These are phyloP conservation scores for Phytophthora idaei DNA, from an alignment of 352 stramenopile genomes.

Conservation along the genomic window DNA sequence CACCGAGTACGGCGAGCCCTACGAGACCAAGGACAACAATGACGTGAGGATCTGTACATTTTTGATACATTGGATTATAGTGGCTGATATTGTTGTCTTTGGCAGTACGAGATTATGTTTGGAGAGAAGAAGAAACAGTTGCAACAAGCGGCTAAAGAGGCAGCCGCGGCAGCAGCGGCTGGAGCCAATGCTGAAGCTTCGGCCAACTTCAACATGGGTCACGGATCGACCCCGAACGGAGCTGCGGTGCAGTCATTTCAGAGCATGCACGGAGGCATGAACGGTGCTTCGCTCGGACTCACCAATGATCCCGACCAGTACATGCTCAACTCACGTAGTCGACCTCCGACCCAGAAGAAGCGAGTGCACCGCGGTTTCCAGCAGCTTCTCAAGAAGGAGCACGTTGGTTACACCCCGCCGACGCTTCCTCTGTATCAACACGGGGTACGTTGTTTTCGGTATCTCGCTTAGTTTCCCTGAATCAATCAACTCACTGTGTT, in stretches of 20 bases:
- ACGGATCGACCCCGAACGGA: conserved; percentile 27
- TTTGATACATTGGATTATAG: neutral
- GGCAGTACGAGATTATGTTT: conserved; percentile 84
- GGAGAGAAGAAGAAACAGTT: conserved; percentile 79
- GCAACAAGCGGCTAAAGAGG: conserved; percentile 51
- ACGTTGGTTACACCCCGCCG: conserved; percentile 67
- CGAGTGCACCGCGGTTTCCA: conserved; percentile 77
- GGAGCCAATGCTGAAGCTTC: conserved; percentile 37
- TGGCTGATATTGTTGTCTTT: conserved; percentile 5
- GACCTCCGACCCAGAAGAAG: conserved; percentile 59
- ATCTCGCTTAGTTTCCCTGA: neutral
- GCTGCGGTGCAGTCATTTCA: conserved; percentile 40
- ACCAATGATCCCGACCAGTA: conserved; percentile 77
- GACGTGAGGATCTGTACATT: conserved; percentile 51
- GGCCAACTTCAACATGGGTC: conserved; percentile 40
- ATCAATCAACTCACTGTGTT: neutral
- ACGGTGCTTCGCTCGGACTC: conserved; percentile 48
- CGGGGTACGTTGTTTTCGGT: conserved; percentile 43
- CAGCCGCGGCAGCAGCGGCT: conserved; percentile 36
- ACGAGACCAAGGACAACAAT: conserved; percentile 85
- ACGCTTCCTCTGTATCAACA: conserved; percentile 75
- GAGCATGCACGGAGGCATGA: conserved; percentile 39
- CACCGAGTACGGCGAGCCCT: conserved; percentile 84
- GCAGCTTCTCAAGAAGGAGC: conserved; percentile 80
- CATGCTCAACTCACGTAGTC: conserved; percentile 47